Conservation (phyloP, 805 yeast genomes). For the Ogataea pini region DNA sequence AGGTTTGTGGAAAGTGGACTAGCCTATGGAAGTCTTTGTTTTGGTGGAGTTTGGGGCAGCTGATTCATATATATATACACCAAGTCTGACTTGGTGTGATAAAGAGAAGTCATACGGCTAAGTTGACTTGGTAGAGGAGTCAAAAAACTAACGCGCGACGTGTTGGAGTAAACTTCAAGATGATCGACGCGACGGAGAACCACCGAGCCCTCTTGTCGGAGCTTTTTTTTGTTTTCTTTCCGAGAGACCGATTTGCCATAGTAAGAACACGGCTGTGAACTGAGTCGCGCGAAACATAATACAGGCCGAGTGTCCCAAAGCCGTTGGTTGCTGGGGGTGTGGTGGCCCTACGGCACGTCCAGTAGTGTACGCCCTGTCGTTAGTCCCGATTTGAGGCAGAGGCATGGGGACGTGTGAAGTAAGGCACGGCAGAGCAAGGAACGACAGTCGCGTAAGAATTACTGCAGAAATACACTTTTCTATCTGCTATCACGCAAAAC, state of each 20-base stretch:
- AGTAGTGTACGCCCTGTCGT: not conserved
- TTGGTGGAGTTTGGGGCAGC: not conserved
- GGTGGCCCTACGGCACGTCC: too few species aligned
- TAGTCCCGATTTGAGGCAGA: too few species aligned
- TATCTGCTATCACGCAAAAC: not conserved
- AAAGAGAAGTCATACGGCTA: not conserved
- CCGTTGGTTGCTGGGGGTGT: not conserved
- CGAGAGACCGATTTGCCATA: not conserved
- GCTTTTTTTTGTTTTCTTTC: not conserved
- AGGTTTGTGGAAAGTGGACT: not conserved
- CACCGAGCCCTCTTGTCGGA: not conserved
- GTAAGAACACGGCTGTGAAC: not conserved
- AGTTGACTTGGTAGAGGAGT: not conserved
- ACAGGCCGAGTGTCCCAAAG: not conserved
- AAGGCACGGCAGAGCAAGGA: not conserved
- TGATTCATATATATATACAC: not conserved
- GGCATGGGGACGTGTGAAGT: not conserved
- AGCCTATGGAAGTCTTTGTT: not conserved
- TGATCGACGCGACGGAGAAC: not conserved
- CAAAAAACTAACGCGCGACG: not conserved
- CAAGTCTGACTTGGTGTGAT: not conserved
- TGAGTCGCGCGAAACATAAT: not conserved
- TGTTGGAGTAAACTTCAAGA: too few species aligned
- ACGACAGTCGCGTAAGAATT: not conserved
- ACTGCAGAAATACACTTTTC: not conserved